A percentile compares a stretch with the other conserved stretches of the same genome.
Conservation (phyloP, 208 protist genomes). For the Naegleria gruberi region DNA sequence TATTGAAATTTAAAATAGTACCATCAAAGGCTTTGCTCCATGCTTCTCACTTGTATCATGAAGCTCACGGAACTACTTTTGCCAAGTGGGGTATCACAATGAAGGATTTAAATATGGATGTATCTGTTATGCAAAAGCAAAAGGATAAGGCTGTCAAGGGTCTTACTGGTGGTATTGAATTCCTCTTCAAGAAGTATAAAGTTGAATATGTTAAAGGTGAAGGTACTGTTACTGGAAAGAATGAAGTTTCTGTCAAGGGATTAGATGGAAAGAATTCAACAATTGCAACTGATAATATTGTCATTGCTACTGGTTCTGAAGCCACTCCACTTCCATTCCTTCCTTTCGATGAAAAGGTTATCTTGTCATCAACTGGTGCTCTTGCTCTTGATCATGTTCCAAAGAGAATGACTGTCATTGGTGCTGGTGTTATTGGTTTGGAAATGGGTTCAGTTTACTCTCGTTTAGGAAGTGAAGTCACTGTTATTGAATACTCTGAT, state of each 20-base stretch:
- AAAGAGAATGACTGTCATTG: conserved; percentile 95
- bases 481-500: conserved; percentile 92
- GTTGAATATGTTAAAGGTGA: conserved; percentile 89
- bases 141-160: conserved; percentile 89
- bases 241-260: conserved; percentile 58
- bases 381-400: conserved; percentile 86
- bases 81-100: conserved; percentile 67
- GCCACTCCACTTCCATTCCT: conserved; percentile 79
- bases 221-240: conserved; percentile 60
- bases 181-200: conserved; percentile 98
- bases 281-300: conserved; percentile 88
- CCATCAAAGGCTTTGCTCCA: conserved; percentile 98
- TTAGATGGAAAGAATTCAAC: conserved; percentile 75
- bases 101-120: conserved; percentile 62
- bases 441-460: conserved; percentile 96
- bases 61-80: conserved; percentile 81
- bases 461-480: conserved; percentile 92
- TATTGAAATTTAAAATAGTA: conserved; percentile 44
- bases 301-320: conserved; percentile 97
- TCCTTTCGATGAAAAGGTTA: conserved; percentile 90
- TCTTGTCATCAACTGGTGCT: conserved; percentile 95
- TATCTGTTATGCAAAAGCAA: conserved; percentile 84
- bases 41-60: conserved; percentile 93
- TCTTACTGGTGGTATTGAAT: conserved; percentile 92
- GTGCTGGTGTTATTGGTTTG: conserved; percentile 97